Percentiles rank a stretch among this genome's conserved stretches.
phyloP scores from a whole-genome alignment of 1,139 yeast genomes.

The Scheffersomyces illinoinensis region DNA sequence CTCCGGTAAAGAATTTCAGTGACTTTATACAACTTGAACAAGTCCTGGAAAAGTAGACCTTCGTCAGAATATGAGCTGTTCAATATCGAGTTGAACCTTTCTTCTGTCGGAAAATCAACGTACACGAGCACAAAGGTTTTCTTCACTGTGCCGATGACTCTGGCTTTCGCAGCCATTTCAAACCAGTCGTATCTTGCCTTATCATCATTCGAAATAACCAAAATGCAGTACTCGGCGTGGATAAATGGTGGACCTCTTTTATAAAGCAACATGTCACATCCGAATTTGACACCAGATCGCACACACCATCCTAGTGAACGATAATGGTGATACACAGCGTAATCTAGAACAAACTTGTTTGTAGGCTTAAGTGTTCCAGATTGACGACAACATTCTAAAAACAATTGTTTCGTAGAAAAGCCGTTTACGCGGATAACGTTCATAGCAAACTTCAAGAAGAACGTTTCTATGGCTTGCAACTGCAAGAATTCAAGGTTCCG shows the following conservation, averaged over 20 bases:
- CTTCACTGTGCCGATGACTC: constrained; percentile 87
- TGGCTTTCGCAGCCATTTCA: constrained; percentile 63
- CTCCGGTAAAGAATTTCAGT: constrained; percentile 70
- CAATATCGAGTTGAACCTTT: constrained; percentile 25
- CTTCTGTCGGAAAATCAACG: constrained; percentile 54
- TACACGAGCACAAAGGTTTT: constrained; percentile 72
- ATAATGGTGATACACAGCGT: constrained; percentile 82
- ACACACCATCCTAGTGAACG: constrained; percentile 95
- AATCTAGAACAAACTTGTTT: constrained; percentile 51
- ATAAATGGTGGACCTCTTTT: constrained; percentile 92
- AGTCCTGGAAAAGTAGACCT: constrained; percentile 22
- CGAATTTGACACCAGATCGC: constrained; percentile 87
- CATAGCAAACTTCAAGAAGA: constrained; percentile 62
- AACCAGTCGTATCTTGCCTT: constrained; percentile 46
- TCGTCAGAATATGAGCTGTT: constrained; percentile 17
- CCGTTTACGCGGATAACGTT: constrained; percentile 32
- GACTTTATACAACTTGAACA: constrained; percentile 47
- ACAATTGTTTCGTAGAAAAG: constrained; percentile 24
- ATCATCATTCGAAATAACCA: constrained; percentile 47
- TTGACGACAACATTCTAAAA: constrained; percentile 24
- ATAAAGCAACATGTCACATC: constrained; percentile 78
- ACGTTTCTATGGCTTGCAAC: constrained; percentile 72
- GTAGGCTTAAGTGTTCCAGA: constrained; percentile 18
- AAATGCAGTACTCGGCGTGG: constrained; percentile 84
- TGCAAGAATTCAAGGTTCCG: constrained; percentile 66